Conservation (phyloP, 2,329 filamentous ascomycete genomes). For the Spiromastix sp. region DNA sequence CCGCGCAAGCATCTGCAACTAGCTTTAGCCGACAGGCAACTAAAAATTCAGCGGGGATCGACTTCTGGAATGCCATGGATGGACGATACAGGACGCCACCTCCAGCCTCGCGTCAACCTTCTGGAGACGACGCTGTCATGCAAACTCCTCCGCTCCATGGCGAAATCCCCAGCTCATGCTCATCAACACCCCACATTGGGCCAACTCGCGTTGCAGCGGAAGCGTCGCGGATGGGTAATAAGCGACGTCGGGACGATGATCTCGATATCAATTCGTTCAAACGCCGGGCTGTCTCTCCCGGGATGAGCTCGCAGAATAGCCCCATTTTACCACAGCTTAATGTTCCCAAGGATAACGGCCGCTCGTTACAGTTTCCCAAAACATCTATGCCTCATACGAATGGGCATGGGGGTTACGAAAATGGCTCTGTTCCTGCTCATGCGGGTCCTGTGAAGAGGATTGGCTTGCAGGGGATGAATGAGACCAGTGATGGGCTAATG, state of each 20-base stretch:
- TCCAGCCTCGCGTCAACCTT: conserved; percentile 42
- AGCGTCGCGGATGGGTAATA: conserved; percentile 21
- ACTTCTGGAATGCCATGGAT: conserved; percentile 73
- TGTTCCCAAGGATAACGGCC: conserved; percentile 2
- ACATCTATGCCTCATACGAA: conserved; percentile 39
- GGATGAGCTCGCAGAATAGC: conserved; percentile 83
- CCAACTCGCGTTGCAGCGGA: conserved; percentile 9
- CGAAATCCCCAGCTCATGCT: background rate
- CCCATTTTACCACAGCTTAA: conserved; percentile 66
- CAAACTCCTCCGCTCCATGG: conserved; percentile 23
- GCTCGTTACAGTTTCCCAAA: conserved; percentile 21
- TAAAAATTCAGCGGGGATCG: conserved; percentile 59
- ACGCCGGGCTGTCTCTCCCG: conserved; percentile 79
- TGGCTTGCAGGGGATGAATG: conserved; percentile 84
- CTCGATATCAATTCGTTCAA: conserved; percentile 84
- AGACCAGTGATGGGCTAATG: conserved; percentile 92
- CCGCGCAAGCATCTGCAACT: conserved; percentile 39
- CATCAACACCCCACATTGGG: conserved; percentile 12
- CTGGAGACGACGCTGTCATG: conserved; percentile 34
- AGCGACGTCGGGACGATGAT: conserved; percentile 80
- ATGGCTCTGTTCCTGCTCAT: conserved; percentile 42
- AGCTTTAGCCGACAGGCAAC: conserved; percentile 67
- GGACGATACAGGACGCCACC: conserved; percentile 58
- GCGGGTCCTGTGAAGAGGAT: conserved; percentile 48
- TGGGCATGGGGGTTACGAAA: conserved; percentile 26